These are phyloP conservation scores for Withania somnifera DNA, from an alignment of 305 asterid species.

Conservation along the genomic window DNA sequence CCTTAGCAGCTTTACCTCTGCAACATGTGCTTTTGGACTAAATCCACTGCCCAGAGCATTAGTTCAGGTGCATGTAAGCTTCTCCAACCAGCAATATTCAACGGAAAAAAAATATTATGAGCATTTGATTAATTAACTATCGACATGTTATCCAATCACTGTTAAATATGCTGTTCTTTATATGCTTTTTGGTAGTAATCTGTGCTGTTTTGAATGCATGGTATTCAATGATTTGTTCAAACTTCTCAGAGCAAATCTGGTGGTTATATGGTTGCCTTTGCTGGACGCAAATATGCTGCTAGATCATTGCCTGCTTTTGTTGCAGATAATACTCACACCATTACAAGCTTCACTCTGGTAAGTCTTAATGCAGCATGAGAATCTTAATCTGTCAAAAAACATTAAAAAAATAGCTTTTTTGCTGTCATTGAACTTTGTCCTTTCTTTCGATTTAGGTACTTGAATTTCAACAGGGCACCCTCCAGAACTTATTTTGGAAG, in stretches of 20 bases:
- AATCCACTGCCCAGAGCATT: neutral
- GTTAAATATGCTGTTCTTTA: neutral
- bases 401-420: neutral
- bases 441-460: slow-evolving; percentile 38
- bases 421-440: neutral
- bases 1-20: no score
- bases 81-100: neutral
- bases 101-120: no score
- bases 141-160: neutral
- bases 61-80: neutral
- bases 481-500: slow-evolving; percentile 74
- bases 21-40: neutral
- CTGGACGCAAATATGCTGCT: slow-evolving; percentile 82
- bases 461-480: slow-evolving; percentile 72
- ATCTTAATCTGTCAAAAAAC: neutral
- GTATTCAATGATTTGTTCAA: neutral
- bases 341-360: slow-evolving; percentile 88
- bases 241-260: slow-evolving; percentile 34
- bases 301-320: slow-evolving; percentile 65
- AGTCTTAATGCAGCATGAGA: neutral
- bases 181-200: neutral
- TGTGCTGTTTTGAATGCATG: neutral
- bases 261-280: slow-evolving; percentile 86
- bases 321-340: slow-evolving; percentile 43
- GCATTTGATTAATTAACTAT: neutral